Evolutionary conservation across 306 rosid species (phyloP).

Genomic region (Hippophae gyantsensis): DNA sequence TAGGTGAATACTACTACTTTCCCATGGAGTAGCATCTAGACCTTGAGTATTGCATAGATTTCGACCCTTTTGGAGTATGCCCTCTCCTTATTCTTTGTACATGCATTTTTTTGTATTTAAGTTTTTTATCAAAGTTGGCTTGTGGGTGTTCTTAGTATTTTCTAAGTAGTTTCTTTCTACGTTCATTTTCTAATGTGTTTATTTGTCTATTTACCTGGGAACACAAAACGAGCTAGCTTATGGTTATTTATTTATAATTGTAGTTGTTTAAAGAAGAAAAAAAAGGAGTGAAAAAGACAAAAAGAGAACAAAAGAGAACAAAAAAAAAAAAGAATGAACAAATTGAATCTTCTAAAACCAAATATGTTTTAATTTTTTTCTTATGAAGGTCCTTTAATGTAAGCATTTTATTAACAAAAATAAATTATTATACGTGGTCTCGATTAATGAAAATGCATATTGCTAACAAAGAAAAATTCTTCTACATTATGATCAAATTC

Average conservation of each 20-base stretch:
- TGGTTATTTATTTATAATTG: not conserved
- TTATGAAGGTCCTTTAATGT: no score
- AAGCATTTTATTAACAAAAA: no score
- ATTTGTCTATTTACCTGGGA: not conserved
- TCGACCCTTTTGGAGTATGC: constrained; percentile 91
- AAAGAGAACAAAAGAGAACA: no score
- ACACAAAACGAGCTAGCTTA: constrained; percentile 1
- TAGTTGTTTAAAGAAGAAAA: not conserved
- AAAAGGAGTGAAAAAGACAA: no score
- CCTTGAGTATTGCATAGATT: constrained; percentile 97
- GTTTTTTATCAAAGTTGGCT: constrained; percentile 16
- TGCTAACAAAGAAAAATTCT: no score
- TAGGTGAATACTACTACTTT: constrained; percentile 12
- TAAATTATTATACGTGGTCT: no score
- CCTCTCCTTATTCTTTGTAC: constrained; percentile 2
- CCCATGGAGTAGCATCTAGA: constrained; percentile 99
- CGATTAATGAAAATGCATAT: no score
- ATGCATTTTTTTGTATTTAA: not conserved
- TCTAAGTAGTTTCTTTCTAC: constrained; percentile 7
- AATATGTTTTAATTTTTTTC: no score
- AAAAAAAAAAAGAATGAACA: no score
- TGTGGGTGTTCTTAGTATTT: not conserved
- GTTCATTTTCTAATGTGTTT: not conserved
- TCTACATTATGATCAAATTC: no score
- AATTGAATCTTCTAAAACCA: no score